Percentiles rank a stretch among this genome's conserved stretches.
Conservation (phyloP, 345 rosid genomes). For the Rhizophora mangle region DNA sequence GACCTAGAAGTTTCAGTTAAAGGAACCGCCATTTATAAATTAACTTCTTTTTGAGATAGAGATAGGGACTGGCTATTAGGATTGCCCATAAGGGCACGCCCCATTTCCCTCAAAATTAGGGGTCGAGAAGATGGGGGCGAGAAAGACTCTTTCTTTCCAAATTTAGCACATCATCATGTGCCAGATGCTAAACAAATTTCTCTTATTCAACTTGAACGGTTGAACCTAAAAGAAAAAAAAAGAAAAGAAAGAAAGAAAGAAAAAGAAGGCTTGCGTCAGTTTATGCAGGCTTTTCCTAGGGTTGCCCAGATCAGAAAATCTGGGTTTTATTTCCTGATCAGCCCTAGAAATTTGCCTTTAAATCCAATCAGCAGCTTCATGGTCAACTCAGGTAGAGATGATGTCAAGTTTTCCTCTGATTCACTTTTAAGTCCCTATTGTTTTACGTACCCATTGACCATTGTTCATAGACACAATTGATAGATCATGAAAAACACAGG, state of each 20-base stretch:
- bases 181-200: conserved; percentile 13
- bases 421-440: no score
- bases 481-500: no score
- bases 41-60: not conserved
- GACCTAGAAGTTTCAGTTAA: not conserved
- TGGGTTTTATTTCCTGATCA: conserved; percentile 20
- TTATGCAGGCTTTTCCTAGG: conserved; percentile 34
- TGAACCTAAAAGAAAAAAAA: not conserved
- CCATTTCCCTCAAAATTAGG: conserved; percentile 26
- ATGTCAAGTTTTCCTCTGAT: no score
- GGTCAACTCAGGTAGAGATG: conserved; percentile 36
- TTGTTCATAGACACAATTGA: no score
- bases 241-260: not conserved
- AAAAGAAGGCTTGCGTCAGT: not conserved
- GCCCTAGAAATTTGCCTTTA: conserved; percentile 30
- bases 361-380: conserved; percentile 26
- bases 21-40: not conserved
- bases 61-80: not conserved
- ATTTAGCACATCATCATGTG: conserved; percentile 30
- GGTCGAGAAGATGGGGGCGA: conserved; percentile 21
- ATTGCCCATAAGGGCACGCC: conserved; percentile 15
- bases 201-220: no score
- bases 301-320: conserved; percentile 16
- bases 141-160: conserved; percentile 26
- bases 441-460: not conserved